phyloP scores from a whole-genome alignment of 2,329 filamentous ascomycete species.

The Penicillium verrucosum region DNA sequence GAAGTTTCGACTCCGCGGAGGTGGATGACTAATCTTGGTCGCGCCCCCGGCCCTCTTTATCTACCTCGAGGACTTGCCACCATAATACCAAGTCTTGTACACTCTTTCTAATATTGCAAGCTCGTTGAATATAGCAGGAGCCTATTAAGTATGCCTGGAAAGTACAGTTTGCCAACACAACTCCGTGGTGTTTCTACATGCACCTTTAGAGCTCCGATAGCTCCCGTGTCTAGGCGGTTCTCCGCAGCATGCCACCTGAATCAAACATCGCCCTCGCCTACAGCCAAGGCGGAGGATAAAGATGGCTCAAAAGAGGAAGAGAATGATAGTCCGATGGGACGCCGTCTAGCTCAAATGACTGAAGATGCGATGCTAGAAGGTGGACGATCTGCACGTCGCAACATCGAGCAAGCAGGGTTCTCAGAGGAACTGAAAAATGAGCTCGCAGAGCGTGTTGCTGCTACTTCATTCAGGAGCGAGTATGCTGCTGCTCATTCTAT shows the following conservation, averaged over 20 bases:
- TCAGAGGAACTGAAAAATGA: slow-evolving; percentile 58
- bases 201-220: slow-evolving; percentile 12
- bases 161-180: slow-evolving; percentile 15
- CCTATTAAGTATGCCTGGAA: slow-evolving; percentile 21
- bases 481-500: slow-evolving; percentile 54
- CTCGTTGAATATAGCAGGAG: no score
- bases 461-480: slow-evolving; percentile 53
- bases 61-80: slow-evolving; percentile 7
- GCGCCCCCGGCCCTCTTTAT: neutral
- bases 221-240: slow-evolving; percentile 18
- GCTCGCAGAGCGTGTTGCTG: slow-evolving; percentile 58
- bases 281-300: slow-evolving; percentile 12
- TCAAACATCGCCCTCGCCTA: slow-evolving; percentile 21
- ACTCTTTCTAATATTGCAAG: neutral
- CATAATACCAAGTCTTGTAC: neutral
- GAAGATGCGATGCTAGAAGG: slow-evolving; percentile 57
- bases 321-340: slow-evolving; percentile 54
- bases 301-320: slow-evolving; percentile 30
- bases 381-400: slow-evolving; percentile 53
- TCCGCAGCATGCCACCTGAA: slow-evolving; percentile 23
- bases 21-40: slow-evolving; percentile 30
- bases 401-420: slow-evolving; percentile 61
- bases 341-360: slow-evolving; percentile 58
- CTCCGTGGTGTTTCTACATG: slow-evolving; percentile 13
- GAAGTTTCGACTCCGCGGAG: slow-evolving; percentile 31